Base-by-base conservation (phyloP, 2,329 filamentous ascomycete genomes). In the Cordyceps cateniannulata region DNA sequence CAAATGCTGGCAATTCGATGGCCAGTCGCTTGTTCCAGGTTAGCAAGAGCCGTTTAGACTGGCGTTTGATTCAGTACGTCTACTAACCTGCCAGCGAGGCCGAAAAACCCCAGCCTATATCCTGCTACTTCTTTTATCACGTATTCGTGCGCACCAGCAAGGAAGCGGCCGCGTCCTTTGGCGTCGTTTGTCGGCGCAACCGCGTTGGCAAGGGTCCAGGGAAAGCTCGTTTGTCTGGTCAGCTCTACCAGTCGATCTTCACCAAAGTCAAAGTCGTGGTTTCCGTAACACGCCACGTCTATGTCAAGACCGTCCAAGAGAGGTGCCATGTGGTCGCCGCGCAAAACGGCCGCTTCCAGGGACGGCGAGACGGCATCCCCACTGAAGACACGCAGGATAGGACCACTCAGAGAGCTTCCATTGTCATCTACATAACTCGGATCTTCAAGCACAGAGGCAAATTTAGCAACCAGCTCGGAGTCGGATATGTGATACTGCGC, bases 311-410 rank as follows among this genome's bases (percentile, higher is more conserved):
- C 47, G 18, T 59, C 48, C 3, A 64, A 45, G 0, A 64, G 42
- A 9, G 55, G 59, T 14, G 58, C 27, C 62, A 64, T 64, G 60
- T 64, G 63, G 18, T 56, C 59, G 3, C 63, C 63, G 5, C 56
- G 49, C 24, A 64, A 57, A 20, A 64, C 60, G 3, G 63, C 57
- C 0, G 63, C 63, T 56, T 64, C 63, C 9, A 64, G 27, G 1
- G 62, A 64, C 3, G 63, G 63, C 10, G 63, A 64, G 20, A 64
- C 63, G 3, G 60, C 59, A 56, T 63, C 63, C 5, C 63, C 63
- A 49, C 63, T 64, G 47, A 64, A 64, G 45, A 64, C n/a, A 22
- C 57, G 55, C 29, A 57, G 14, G 18, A 55, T 18, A 10, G 25
- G 18, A 16, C 25, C 32, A 8, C 18, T 29, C 12, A 2, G 12